phyloP scores from a whole-genome alignment of 2,329 filamentous ascomycete genomes.

The Diaporthe vexans region DNA sequence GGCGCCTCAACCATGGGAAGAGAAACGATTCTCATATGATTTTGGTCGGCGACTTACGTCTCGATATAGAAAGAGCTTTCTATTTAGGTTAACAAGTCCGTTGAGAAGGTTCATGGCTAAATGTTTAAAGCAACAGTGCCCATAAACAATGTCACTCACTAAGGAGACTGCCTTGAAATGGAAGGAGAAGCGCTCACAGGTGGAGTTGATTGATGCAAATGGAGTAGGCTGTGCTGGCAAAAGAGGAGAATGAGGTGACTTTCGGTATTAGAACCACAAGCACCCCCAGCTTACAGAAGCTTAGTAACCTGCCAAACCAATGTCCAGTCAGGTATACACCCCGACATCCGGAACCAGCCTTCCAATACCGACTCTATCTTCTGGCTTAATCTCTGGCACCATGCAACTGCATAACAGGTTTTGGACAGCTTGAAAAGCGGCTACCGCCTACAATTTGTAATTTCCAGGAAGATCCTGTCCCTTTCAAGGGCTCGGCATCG shows the following conservation, averaged over 20 bases:
- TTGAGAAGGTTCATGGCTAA: slow-evolving; percentile 7
- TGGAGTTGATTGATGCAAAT: neutral
- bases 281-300: neutral
- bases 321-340: neutral
- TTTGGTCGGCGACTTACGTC: neutral
- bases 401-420: neutral
- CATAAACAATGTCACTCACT: neutral
- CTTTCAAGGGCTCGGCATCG: neutral
- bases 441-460: neutral
- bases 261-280: neutral
- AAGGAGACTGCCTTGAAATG: neutral
- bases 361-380: neutral
- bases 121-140: slow-evolving; percentile 7
- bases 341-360: neutral
- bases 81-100: neutral
- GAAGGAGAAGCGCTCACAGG: neutral
- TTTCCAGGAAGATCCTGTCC: slow-evolving; percentile 8
- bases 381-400: neutral
- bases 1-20: neutral
- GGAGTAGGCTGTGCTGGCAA: neutral
- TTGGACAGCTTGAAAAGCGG: neutral
- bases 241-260: neutral
- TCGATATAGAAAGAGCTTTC: neutral
- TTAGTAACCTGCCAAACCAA: neutral
- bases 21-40: neutral